These are phyloP conservation scores for Diaporthe ilicicola DNA, from an alignment of 2,329 filamentous ascomycete species.

Conservation along the genomic window DNA sequence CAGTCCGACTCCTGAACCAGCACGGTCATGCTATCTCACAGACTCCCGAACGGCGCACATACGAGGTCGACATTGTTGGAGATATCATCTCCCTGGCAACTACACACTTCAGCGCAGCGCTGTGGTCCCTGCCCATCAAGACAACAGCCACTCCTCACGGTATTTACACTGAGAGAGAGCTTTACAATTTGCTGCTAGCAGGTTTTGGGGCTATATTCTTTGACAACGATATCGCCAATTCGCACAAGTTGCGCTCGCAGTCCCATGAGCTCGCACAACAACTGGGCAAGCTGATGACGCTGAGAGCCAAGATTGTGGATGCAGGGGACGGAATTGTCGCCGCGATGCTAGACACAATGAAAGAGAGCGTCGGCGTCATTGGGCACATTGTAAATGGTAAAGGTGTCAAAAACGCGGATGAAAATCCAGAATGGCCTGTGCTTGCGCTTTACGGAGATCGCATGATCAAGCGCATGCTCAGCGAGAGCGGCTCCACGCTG, in stretches of 20 bases:
- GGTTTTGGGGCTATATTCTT: conserved; percentile 67
- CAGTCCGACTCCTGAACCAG: neutral
- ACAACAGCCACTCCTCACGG: conserved; percentile 58
- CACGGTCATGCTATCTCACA: neutral
- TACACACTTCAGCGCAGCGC: conserved; percentile 61
- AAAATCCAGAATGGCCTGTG: conserved; percentile 41
- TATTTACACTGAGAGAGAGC: conserved; percentile 64
- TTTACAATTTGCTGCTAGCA: conserved; percentile 64
- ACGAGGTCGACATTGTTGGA: conserved; percentile 66
- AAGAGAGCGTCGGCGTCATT: conserved; percentile 34
- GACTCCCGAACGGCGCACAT: conserved; percentile 55
- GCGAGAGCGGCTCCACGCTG: conserved; percentile 55
- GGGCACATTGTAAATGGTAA: neutral
- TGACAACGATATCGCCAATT: conserved; percentile 64
- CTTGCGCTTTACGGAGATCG: conserved; percentile 66
- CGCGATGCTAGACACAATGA: conserved; percentile 38
- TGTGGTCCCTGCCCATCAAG: conserved; percentile 65
- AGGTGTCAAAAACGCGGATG: neutral
- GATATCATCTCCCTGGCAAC: conserved; percentile 61
- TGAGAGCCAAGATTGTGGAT: neutral
- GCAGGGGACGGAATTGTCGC: neutral
- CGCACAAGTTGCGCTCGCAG: conserved; percentile 62
- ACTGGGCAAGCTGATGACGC: neutral
- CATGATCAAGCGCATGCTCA: conserved; percentile 63
- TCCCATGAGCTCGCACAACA: conserved; percentile 55